These are phyloP conservation scores for Cordyceps fumosorosea DNA, from an alignment of 2,329 filamentous ascomycete genomes.

Conservation along the genomic window DNA sequence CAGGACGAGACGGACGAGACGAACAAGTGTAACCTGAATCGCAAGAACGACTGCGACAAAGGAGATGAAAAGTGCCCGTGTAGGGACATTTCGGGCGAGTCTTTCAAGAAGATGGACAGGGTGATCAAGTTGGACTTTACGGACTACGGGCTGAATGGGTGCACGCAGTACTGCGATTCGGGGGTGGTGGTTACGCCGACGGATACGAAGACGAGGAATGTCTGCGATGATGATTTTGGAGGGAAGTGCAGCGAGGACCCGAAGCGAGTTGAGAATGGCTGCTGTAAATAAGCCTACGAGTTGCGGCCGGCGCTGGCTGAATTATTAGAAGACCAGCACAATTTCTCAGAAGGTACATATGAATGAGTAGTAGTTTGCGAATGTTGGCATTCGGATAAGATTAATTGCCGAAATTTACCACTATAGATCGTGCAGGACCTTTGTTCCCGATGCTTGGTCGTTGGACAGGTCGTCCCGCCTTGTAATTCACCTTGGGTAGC, in stretches of 20 bases:
- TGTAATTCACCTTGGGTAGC: too few species aligned
- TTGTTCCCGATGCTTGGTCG: too few species aligned
- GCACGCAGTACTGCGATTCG: conserved; percentile 9
- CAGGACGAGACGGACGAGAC: neutral
- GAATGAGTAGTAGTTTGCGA: too few species aligned
- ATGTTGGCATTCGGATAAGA: too few species aligned
- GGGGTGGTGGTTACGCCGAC: neutral
- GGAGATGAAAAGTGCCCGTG: neutral
- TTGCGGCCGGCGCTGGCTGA: too few species aligned
- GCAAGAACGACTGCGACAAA: neutral
- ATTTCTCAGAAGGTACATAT: too few species aligned
- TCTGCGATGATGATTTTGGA: neutral
- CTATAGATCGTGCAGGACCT: too few species aligned
- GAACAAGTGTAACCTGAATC: neutral
- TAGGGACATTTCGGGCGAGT: neutral
- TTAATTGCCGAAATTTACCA: too few species aligned
- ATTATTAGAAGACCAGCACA: too few species aligned
- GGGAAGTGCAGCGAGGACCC: neutral
- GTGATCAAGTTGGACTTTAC: conserved; percentile 8
- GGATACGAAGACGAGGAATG: neutral
- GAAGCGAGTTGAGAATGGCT: neutral
- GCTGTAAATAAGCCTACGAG: neutral
- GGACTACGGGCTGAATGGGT: conserved; percentile 10
- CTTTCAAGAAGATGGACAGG: neutral
- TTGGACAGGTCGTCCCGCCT: too few species aligned